phyloP scores from a whole-genome alignment of 768 basidiomycete species.

The Lactarius evosmus region DNA sequence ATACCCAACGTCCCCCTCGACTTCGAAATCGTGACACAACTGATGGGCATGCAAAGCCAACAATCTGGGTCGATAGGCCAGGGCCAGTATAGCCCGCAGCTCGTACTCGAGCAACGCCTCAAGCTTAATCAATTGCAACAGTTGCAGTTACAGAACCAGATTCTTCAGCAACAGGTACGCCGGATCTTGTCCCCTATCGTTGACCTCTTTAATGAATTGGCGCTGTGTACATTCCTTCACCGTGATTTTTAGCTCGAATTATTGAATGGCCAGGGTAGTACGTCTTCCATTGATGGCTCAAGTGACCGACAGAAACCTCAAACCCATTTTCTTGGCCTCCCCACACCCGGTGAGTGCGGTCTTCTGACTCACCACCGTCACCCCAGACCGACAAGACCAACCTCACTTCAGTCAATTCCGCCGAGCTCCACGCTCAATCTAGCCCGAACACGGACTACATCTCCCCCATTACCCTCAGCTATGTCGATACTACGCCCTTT shows the following conservation, averaged over 20 bases:
- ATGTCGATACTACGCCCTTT: constrained; percentile 33
- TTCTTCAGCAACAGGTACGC: constrained; percentile 85
- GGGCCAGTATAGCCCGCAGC: constrained; percentile 41
- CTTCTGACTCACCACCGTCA: constrained; percentile 26
- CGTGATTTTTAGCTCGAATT: constrained; percentile 32
- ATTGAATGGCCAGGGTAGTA: constrained; percentile 38
- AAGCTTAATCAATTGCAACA: constrained; percentile 75
- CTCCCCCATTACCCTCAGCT: constrained; percentile 58
- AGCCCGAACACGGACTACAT: constrained; percentile 50
- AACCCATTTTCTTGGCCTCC: constrained; percentile 44
- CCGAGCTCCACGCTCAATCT: constrained; percentile 61
- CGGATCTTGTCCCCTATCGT: constrained; percentile 14
- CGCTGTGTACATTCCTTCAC: background rate
- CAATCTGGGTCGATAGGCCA: constrained; percentile 28
- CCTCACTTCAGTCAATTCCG: constrained; percentile 37
- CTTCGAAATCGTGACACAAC: constrained; percentile 49
- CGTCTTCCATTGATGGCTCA: constrained; percentile 32
- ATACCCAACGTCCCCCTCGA: constrained; percentile 34
- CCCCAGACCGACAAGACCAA: constrained; percentile 33
- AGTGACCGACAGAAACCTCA: constrained; percentile 30
- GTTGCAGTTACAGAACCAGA: constrained; percentile 76
- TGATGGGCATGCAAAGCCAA: constrained; percentile 48
- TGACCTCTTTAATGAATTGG: background rate
- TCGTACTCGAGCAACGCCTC: constrained; percentile 72
- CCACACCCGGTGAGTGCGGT: constrained; percentile 59